Evolutionary conservation across 202 grass and related monocot genomes (phyloP).

Genomic region (Panicum hallii): DNA sequence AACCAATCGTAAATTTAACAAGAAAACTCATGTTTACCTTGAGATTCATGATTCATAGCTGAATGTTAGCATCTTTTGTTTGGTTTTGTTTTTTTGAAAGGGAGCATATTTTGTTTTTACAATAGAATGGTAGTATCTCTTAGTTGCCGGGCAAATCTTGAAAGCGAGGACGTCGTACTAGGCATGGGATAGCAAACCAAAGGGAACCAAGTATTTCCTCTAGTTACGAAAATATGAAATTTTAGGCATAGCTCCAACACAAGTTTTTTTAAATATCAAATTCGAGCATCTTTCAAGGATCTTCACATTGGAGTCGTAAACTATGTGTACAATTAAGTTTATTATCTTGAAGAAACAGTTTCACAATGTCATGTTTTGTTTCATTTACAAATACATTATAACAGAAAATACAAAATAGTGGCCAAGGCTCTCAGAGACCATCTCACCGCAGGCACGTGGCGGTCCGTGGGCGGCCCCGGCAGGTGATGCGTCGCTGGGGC

Average conservation of each 20-base stretch:
- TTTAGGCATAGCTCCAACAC: not conserved
- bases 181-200: no score
- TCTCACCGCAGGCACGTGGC: not conserved
- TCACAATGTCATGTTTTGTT: not conserved
- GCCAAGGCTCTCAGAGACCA: no score
- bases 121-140: not conserved
- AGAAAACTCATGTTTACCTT: not conserved
- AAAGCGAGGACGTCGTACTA: not conserved
- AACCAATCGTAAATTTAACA: not conserved
- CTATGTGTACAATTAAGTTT: no score
- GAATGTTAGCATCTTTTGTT: not conserved
- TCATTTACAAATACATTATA: not conserved
- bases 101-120: not conserved
- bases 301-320: not conserved
- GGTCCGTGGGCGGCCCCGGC: not conserved
- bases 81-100: no score
- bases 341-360: no score
- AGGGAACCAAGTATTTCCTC: no score
- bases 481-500: not conserved
- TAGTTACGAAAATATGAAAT: not conserved
- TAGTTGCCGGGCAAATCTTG: not conserved
- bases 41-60: not conserved
- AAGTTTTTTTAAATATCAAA: not conserved
- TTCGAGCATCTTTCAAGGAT: not conserved
- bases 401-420: no score